Base-by-base conservation (phyloP, 148 eudicot species). In the Silene uniflora region DNA sequence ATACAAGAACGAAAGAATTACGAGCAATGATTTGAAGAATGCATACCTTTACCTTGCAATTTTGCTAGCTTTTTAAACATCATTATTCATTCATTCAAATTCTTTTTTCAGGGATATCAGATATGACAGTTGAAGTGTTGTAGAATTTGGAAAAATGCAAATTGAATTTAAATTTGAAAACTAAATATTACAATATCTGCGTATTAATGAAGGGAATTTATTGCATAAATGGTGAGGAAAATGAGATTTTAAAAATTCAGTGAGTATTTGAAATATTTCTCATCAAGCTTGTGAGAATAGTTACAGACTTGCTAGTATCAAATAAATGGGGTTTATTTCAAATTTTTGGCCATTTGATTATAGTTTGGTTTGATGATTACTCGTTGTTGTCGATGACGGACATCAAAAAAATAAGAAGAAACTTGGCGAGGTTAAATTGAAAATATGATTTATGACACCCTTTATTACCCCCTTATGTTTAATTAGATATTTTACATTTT, bases 41-140 rank as follows among this genome's bases (percentile, higher is more conserved):
- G 8, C 21, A n/a, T 66, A 76, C 80, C 80, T 72, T 76, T 46
- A 22, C 49, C 60, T 58, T 73, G 80, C 44, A 74, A 73, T 64
- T 61, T 76, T 22, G 77, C 46, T 44, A 81, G 65, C 64, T 72
- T 81, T 55, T 72, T 72, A 70, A 76, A 22, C 49, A 81, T 49
- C 83, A 73, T 81, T 61, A 46, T 72, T 80, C 35, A 80, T 71
- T 35, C 6, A 17, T 62, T 67, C 18, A 62, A 63, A 49, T 71
- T 21, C 42, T 6, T 10, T 0, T 27, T 62, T 14, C 44, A 12
- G 9, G 7, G 25, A 23, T 6, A 23, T 6, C 18, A 13, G 11
- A 18, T 16, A 64, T 64, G 67, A 10, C 25, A 64, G 18, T 18
- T 66, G 0, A 66, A 32, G 6, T 32, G 66, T 32, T 35, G 0